Conservation (phyloP, 352 stramenopile genomes). For the Phytophthora quininea region DNA sequence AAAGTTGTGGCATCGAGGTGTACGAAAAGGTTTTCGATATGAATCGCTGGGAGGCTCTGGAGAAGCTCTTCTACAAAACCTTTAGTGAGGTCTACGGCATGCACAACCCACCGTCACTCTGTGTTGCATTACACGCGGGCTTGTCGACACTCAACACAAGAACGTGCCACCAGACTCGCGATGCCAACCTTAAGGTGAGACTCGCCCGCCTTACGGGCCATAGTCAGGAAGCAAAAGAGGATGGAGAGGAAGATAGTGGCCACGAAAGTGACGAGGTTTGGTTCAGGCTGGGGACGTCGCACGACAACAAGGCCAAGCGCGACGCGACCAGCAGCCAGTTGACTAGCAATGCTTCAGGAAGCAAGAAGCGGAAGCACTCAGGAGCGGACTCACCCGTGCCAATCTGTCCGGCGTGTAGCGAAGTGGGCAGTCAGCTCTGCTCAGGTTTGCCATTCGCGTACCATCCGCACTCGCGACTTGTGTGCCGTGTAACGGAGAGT, state of each 20-base stretch:
- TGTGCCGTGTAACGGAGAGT: constrained; percentile 78
- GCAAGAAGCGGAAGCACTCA: constrained; percentile 39
- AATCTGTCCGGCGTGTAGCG: constrained; percentile 79
- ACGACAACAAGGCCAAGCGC: constrained; percentile 54
- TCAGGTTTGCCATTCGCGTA: constrained; percentile 69
- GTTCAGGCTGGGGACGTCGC: constrained; percentile 32
- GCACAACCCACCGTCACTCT: constrained; percentile 68
- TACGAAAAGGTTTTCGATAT: constrained; percentile 72
- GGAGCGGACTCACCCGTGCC: constrained; percentile 38
- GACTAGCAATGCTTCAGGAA: constrained; percentile 12
- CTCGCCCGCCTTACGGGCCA: constrained; percentile 25
- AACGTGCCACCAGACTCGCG: constrained; percentile 63
- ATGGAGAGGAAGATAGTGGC: constrained; percentile 17
- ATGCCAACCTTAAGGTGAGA: constrained; percentile 44
- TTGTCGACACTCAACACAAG: constrained; percentile 80
- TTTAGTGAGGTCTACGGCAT: constrained; percentile 77
- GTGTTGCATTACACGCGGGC: constrained; percentile 66
- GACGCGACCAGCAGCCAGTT: constrained; percentile 4
- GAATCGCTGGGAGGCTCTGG: constrained; percentile 62
- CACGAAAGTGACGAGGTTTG: constrained; percentile 33
- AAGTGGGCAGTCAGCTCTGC: constrained; percentile 69
- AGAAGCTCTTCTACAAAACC: constrained; percentile 62
- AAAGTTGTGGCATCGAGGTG: constrained; percentile 62
- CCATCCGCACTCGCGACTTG: constrained; percentile 82
- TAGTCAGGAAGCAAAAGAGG: constrained; percentile 35